These are phyloP conservation scores for Neoarthrinium moseri DNA, from an alignment of 2,329 filamentous ascomycete genomes.

Conservation along the genomic window DNA sequence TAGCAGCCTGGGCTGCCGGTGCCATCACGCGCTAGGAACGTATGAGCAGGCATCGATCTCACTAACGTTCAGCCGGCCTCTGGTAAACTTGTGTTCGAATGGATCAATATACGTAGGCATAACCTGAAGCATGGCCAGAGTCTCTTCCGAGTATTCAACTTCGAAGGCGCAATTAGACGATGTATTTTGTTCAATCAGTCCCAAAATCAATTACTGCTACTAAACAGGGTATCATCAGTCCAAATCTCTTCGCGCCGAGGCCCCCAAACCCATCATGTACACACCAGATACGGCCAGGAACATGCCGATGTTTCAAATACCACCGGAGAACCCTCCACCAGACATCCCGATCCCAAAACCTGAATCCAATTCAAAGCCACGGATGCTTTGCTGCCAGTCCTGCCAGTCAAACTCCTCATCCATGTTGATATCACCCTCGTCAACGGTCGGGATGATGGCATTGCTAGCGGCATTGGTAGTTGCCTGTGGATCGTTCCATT, in stretches of 20 bases:
- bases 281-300: background rate
- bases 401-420: conserved; percentile 48
- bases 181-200: too few relatives aligned
- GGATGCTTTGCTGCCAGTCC: conserved; percentile 43
- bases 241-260: background rate
- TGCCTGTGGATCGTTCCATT: conserved; percentile 23
- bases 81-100: too few relatives aligned
- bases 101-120: too few relatives aligned
- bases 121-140: too few relatives aligned
- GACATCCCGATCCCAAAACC: conserved; percentile 21
- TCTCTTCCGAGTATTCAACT: too few relatives aligned
- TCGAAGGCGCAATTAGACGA: too few relatives aligned
- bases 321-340: conserved; percentile 25
- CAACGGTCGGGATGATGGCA: conserved; percentile 22
- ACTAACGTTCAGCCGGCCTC: too few relatives aligned
- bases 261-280: background rate
- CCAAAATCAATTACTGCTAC: background rate
- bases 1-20: too few relatives aligned
- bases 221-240: conserved; percentile 6
- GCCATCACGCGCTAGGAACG: too few relatives aligned
- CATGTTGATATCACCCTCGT: conserved; percentile 29
- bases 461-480: background rate
- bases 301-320: conserved; percentile 15
- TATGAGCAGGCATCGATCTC: too few relatives aligned
- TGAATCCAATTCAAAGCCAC: conserved; percentile 33